Percentiles rank a stretch among this genome's conserved stretches.
Evolutionary conservation across 176 grass and related monocot species (phyloP).

Genomic region (Eremochloa ophiuroides): DNA sequence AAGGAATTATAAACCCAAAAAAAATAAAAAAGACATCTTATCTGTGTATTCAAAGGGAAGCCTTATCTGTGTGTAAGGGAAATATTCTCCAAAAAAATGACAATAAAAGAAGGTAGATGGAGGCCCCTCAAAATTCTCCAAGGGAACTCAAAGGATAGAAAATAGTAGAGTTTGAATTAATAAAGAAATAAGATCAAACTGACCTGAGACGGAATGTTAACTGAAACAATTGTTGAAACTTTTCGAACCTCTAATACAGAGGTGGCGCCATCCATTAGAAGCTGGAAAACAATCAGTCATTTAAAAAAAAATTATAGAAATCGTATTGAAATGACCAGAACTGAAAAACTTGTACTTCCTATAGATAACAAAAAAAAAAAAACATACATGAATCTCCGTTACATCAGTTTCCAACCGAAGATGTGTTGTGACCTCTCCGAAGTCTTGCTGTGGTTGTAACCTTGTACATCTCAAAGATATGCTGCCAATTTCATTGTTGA

Average conservation of each 20-base stretch:
- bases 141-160: conserved; percentile 1
- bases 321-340: conserved; percentile 22
- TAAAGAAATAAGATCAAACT: conserved; percentile 28
- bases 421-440: conserved; percentile 47
- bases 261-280: conserved; percentile 67
- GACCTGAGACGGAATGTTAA: conserved; percentile 81
- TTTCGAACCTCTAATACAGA: conserved; percentile 80
- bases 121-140: conserved; percentile 14
- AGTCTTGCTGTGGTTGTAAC: conserved; percentile 45
- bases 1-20: background rate
- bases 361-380: conserved; percentile 3
- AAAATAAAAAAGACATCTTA: background rate
- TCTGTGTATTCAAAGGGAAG: background rate
- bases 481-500: conserved; percentile 68
- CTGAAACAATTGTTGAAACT: conserved; percentile 53
- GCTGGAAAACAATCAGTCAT: conserved; percentile 39
- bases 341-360: conserved; percentile 13
- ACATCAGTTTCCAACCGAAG: conserved; percentile 66
- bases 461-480: conserved; percentile 58
- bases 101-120: conserved; percentile 14
- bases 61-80: conserved; percentile 1
- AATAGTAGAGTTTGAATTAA: background rate
- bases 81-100: conserved; percentile 1
- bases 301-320: background rate
- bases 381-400: conserved; percentile 74